Conservation (phyloP, 2,329 filamentous ascomycete species). For the Ceratocystis ficicola region DNA sequence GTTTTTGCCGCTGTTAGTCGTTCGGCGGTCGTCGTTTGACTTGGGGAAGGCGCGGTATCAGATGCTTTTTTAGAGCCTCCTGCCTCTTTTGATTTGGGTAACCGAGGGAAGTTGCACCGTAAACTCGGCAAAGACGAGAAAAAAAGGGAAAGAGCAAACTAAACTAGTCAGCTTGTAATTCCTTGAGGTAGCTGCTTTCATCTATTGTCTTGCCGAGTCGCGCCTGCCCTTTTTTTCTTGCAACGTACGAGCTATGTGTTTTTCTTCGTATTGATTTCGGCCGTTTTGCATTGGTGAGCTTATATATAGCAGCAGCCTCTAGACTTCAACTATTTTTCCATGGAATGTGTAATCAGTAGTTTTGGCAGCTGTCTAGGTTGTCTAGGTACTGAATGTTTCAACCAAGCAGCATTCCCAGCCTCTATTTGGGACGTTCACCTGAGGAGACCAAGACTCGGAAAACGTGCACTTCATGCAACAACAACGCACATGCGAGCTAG, state of each 20-base stretch:
- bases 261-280: no score
- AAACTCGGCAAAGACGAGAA: not conserved
- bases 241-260: no score
- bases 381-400: not conserved
- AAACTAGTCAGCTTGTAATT: not conserved
- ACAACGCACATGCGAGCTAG: no score
- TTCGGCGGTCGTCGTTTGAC: not conserved
- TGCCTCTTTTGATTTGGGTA: not conserved
- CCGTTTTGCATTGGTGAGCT: not conserved
- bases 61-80: not conserved
- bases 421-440: not conserved
- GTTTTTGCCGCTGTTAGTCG: not conserved
- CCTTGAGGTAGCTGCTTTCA: not conserved
- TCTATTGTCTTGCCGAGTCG: not conserved
- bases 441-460: not conserved
- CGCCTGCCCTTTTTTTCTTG: not conserved
- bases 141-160: no score
- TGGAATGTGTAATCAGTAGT: not conserved
- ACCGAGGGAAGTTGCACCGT: no score
- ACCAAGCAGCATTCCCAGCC: not conserved
- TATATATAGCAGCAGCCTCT: no score
- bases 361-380: conserved; percentile 1
- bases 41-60: conserved; percentile 3
- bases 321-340: not conserved
- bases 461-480: no score